These are phyloP conservation scores for Umbilicus rupestris DNA, from an alignment of 164 flowering plant species.

Conservation along the genomic window DNA sequence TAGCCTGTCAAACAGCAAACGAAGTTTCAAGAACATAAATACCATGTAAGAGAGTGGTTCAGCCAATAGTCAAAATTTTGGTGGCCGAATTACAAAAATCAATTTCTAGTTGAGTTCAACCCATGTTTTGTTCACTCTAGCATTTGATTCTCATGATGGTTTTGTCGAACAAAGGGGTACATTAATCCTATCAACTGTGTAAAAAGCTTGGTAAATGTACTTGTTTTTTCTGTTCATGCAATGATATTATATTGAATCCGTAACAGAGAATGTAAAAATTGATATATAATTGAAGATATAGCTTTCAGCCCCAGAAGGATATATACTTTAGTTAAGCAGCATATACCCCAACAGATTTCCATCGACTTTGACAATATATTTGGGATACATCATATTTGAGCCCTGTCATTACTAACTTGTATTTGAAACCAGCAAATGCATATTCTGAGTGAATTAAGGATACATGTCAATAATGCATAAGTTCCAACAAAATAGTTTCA, in stretches of 20 bases:
- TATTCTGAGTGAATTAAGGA: background rate
- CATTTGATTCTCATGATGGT: too few species aligned
- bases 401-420: background rate
- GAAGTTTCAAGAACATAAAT: background rate
- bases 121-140: too few species aligned
- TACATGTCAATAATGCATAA: background rate
- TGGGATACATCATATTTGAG: background rate
- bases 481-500: background rate
- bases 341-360: background rate
- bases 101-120: too few species aligned
- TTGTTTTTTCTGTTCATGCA: background rate
- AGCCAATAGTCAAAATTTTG: background rate
- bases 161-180: too few species aligned
- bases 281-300: background rate
- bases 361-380: background rate
- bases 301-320: background rate
- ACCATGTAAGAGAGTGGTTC: background rate
- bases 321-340: background rate
- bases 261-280: background rate
- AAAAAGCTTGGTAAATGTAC: background rate
- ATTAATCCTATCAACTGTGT: too few species aligned
- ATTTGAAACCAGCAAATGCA: background rate
- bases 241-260: background rate
- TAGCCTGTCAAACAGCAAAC: slow-evolving; percentile 27
- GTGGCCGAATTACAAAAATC: background rate